Conservation (phyloP, 2,329 filamentous ascomycete species). For the Fusarium sambucinum region DNA sequence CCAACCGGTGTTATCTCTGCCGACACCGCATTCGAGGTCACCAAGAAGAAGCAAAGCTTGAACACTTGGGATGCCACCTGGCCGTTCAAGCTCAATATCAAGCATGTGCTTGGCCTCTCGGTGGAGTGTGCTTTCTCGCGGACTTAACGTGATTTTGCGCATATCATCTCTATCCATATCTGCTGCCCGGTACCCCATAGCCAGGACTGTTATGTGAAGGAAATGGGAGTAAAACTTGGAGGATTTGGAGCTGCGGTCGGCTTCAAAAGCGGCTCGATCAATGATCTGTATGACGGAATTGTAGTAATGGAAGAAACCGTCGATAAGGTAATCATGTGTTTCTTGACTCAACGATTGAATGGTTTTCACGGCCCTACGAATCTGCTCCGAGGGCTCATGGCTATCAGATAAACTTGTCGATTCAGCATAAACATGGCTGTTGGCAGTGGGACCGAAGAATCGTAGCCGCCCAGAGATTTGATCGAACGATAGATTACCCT, state of each 20-base stretch:
- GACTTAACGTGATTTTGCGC: constrained; percentile 59
- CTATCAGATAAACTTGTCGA: constrained; percentile 52
- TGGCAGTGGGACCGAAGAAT: constrained; percentile 67
- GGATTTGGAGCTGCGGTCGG: constrained; percentile 59
- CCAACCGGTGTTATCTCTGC: constrained; percentile 66
- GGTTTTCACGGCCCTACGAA: constrained; percentile 60
- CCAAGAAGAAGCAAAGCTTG: constrained; percentile 65
- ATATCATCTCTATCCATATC: constrained; percentile 63
- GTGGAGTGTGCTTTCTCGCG: constrained; percentile 65
- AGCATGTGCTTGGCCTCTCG: constrained; percentile 67
- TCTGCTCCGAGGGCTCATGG: constrained; percentile 59
- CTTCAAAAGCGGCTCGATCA: constrained; percentile 63
- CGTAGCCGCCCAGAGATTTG: constrained; percentile 63
- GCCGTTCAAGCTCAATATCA: constrained; percentile 64
- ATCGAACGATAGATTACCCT: constrained; percentile 64
- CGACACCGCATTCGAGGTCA: constrained; percentile 66
- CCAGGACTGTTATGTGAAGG: constrained; percentile 64
- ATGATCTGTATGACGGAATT: constrained; percentile 63
- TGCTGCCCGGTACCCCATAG: constrained; percentile 65
- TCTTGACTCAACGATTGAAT: constrained; percentile 59
- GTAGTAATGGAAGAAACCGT: constrained; percentile 65
- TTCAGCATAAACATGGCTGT: constrained; percentile 64
- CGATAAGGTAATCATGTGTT: constrained; percentile 66
- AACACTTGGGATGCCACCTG: constrained; percentile 64
- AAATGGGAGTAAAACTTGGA: constrained; percentile 65